phyloP scores from a whole-genome alignment of 371 early-diverging fungal genomes.

The Mortierella sp. region DNA sequence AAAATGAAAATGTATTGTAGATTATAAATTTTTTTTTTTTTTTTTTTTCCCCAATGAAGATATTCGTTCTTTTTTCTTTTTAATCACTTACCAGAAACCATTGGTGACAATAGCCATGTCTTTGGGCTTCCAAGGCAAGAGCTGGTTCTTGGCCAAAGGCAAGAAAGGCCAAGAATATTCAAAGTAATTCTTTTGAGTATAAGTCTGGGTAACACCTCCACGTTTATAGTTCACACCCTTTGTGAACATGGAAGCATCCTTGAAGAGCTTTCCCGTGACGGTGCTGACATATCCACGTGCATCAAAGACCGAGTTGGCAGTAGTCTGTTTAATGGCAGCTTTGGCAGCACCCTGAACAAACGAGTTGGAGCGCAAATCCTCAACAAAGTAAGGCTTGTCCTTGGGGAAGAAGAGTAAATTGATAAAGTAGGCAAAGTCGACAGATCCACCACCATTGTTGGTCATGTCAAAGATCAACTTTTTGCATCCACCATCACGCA shows the following conservation, averaged over 20 bases:
- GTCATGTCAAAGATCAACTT: slow-evolving; percentile 58
- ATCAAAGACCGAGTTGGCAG: slow-evolving; percentile 35
- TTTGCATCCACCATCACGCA: slow-evolving; percentile 45
- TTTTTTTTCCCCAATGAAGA: too few relatives aligned
- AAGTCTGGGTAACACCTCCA: slow-evolving; percentile 33
- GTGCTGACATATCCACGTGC: slow-evolving; percentile 36
- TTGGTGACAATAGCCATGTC: slow-evolving; percentile 57
- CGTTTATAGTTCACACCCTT: slow-evolving; percentile 42
- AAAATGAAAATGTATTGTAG: background rate
- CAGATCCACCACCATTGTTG: slow-evolving; percentile 56
- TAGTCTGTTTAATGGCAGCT: slow-evolving; percentile 26
- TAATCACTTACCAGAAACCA: slow-evolving; percentile 40
- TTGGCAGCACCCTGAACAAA: slow-evolving; percentile 33
- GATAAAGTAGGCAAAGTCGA: slow-evolving; percentile 55
- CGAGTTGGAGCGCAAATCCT: slow-evolving; percentile 37
- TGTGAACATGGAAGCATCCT: slow-evolving; percentile 51
- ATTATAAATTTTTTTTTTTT: too few relatives aligned
- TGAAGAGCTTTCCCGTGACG: slow-evolving; percentile 30
- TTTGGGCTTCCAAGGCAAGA: slow-evolving; percentile 44
- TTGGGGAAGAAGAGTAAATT: slow-evolving; percentile 50
- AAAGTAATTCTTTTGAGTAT: slow-evolving; percentile 45
- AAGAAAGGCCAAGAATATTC: slow-evolving; percentile 42
- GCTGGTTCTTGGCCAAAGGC: slow-evolving; percentile 45
- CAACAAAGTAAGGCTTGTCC: slow-evolving; percentile 51
- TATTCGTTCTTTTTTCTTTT: too few relatives aligned